Evolutionary conservation across 2,329 filamentous ascomycete species (phyloP).

Genomic region (Monilinia fructigena): DNA sequence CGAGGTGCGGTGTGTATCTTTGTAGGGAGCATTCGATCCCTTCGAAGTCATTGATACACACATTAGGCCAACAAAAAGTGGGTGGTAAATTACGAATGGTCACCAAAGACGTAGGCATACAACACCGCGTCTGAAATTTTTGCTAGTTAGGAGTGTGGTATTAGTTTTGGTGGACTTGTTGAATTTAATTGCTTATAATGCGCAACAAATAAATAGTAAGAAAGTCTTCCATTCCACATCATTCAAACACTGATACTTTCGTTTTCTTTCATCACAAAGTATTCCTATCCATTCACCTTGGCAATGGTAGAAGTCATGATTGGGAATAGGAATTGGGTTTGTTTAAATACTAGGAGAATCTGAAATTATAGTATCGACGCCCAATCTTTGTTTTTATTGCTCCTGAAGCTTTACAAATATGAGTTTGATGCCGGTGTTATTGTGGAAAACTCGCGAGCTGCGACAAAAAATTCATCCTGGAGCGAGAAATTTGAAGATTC

Average conservation of each 20-base stretch:
- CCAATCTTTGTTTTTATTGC: no score
- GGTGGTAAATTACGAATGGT: neutral
- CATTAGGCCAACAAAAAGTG: neutral
- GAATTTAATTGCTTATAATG: neutral
- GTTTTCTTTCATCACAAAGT: no score
- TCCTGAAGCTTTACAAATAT: neutral
- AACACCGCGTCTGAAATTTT: conserved; percentile 1
- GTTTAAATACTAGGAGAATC: neutral
- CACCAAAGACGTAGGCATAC: neutral
- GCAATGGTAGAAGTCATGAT: neutral
- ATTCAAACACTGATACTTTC: no score
- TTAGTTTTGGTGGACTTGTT: no score
- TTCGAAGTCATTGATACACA: conserved; percentile 13
- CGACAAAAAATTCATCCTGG: neutral
- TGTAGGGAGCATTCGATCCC: conserved; percentile 14
- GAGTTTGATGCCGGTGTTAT: neutral
- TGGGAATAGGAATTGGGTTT: neutral
- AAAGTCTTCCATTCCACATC: neutral
- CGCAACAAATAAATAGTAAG: neutral
- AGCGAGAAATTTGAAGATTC: no score
- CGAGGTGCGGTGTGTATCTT: conserved; percentile 14
- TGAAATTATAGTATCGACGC: no score
- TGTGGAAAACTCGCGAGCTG: neutral
- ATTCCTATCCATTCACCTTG: neutral
- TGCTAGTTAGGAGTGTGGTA: neutral